Percentiles rank a stretch among this genome's conserved stretches.
These are phyloP conservation scores for Sugiyamaella sp. DNA, from an alignment of 1,139 yeast species.

Conservation along the genomic window DNA sequence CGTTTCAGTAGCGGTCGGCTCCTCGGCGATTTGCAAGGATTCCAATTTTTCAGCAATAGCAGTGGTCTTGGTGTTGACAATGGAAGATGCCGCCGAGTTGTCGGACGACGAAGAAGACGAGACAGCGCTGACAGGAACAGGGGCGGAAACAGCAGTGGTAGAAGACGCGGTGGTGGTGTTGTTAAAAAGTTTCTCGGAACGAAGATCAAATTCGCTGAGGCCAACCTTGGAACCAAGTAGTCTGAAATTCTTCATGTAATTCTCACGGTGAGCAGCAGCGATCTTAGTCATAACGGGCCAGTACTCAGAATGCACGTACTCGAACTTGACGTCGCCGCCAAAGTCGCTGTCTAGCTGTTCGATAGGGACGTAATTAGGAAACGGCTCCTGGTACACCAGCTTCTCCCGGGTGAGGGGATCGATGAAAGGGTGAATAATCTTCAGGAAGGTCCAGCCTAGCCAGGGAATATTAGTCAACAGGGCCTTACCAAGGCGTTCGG, in stretches of 20 bases:
- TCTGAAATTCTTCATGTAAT: conserved; percentile 64
- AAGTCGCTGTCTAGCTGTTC: conserved; percentile 82
- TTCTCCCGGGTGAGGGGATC: conserved; percentile 94
- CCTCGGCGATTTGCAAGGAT: conserved; percentile 7
- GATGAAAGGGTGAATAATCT: conserved; percentile 88
- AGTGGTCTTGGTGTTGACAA: conserved; percentile 8
- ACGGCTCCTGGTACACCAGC: conserved; percentile 87
- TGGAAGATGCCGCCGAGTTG: conserved; percentile 14
- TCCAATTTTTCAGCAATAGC: conserved; percentile 14
- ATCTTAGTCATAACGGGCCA: conserved; percentile 73
- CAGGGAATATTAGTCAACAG: conserved; percentile 90
- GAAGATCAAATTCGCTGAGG: conserved; percentile 76
- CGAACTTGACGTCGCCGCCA: conserved; percentile 83
- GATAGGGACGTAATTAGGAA: conserved; percentile 74
- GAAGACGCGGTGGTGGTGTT: conserved; percentile 2
- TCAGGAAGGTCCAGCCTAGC: conserved; percentile 87
- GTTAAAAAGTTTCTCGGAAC: conserved; percentile 39
- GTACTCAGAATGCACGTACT: conserved; percentile 73
- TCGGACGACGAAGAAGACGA: neutral
- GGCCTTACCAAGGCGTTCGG: conserved; percentile 92
- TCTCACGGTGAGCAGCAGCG: conserved; percentile 56
- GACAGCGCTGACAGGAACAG: neutral
- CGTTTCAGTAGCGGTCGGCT: conserved; percentile 3
- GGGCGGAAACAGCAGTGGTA: conserved; percentile 2
- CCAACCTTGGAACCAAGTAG: conserved; percentile 74